Percentiles rank a stretch among this genome's conserved stretches.
phyloP scores from a whole-genome alignment of 495 filamentous ascomycete species.

The Aspergillus coremiiformis region DNA sequence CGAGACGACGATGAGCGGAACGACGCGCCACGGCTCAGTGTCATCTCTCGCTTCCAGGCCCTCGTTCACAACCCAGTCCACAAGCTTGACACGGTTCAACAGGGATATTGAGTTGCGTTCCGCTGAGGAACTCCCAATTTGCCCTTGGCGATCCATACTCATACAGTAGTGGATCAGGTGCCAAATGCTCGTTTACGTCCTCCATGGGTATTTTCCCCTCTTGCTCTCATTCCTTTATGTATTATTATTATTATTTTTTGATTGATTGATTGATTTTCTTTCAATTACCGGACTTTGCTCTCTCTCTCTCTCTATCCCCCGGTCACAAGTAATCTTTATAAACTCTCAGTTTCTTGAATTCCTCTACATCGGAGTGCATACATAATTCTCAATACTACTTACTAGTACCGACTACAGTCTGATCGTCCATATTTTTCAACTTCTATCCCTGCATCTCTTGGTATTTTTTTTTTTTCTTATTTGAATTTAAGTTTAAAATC shows the following conservation, averaged over 20 bases:
- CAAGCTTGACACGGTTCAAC: constrained; percentile 12
- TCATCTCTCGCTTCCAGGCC: constrained; percentile 33
- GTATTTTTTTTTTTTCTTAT: neutral
- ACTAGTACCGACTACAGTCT: too few species aligned
- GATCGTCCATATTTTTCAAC: too few species aligned
- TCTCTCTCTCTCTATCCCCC: neutral
- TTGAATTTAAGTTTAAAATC: too few species aligned
- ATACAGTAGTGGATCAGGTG: constrained; percentile 16
- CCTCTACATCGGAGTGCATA: too few species aligned
- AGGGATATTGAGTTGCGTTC: neutral
- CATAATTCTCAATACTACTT: too few species aligned
- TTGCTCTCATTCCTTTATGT: neutral
- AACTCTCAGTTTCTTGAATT: too few species aligned
- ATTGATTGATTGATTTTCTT: too few species aligned
- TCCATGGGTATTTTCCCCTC: neutral
- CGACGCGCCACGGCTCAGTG: constrained; percentile 22
- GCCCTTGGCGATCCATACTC: constrained; percentile 12
- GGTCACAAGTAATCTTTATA: neutral
- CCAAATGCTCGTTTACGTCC: too few species aligned
- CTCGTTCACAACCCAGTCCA: constrained; percentile 12
- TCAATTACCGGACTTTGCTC: neutral
- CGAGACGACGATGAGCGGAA: too few species aligned
- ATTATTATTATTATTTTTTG: neutral
- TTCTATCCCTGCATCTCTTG: neutral
- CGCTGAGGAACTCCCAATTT: neutral